Evolutionary conservation across 768 basidiomycete species (phyloP).

Genomic region (Sporobolomyces roseus): DNA sequence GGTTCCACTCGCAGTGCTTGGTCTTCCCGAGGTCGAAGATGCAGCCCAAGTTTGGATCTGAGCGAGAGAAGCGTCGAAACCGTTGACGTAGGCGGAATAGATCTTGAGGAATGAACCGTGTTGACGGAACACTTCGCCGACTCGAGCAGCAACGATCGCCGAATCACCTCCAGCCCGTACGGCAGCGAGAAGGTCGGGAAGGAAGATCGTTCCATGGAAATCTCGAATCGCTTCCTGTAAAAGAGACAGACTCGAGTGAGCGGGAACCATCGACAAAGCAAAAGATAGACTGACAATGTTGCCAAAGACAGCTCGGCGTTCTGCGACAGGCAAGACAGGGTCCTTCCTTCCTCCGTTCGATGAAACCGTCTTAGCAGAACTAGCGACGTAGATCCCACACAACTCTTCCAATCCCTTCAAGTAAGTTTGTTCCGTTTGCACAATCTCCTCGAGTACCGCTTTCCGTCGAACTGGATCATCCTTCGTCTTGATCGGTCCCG

Average conservation of each 20-base stretch:
- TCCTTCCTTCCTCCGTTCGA: conserved; percentile 68
- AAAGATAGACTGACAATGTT: conserved; percentile 55
- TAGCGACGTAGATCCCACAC: conserved; percentile 89
- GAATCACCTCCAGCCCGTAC: conserved; percentile 5
- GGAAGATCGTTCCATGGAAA: conserved; percentile 88
- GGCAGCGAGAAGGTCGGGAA: conserved; percentile 80
- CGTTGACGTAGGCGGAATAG: conserved; percentile 98
- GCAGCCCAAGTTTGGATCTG: conserved; percentile 76
- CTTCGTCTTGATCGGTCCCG: conserved; percentile 66
- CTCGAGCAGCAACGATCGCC: conserved; percentile 62
- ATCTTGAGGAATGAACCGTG: conserved; percentile 98
- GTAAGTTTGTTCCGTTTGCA: conserved; percentile 93
- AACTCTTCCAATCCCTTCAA: conserved; percentile 90
- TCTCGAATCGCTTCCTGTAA: conserved; percentile 71
- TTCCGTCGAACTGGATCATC: conserved; percentile 81
- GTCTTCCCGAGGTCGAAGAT: conserved; percentile 37
- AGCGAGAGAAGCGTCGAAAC: conserved; percentile 87
- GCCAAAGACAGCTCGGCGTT: conserved; percentile 86
- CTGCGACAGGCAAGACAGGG: conserved; percentile 74
- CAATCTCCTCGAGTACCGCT: conserved; percentile 82
- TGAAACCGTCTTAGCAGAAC: conserved; percentile 67
- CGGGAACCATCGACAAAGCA: too few relatives aligned
- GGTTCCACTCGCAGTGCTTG: conserved; percentile 28
- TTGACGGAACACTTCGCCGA: conserved; percentile 83
- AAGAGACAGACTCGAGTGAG: background rate